Base-by-base conservation (phyloP, 2,329 filamentous ascomycete species). In the Stachybotrys chlorohalonatus region DNA sequence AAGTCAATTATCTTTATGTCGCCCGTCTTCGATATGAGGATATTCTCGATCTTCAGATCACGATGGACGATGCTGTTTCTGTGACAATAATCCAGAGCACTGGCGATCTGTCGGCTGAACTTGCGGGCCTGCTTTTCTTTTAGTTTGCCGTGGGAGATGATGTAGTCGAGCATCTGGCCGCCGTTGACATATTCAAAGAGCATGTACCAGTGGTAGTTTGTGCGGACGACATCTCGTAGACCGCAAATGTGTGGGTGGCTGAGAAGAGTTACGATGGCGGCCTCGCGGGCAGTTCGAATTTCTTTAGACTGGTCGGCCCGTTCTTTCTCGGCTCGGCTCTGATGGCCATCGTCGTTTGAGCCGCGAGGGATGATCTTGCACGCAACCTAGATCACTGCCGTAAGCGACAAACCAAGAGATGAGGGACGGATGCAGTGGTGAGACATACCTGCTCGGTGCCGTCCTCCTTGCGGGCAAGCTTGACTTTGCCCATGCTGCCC, bases 1-100 rank as follows among this genome's bases (percentile, higher is more conserved):
- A 99, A 99, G 68, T 99, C 94, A 62, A 99, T 99, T 64, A 99
- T 97, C 70, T 97, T 97, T 73, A 99, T 99, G 68, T 99, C 94
- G 47, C 94, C 94, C 2, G 89, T 96, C 77, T 97, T 97, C 78
- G 91, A 96, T 74, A 99, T 99, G 57, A 99, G 82, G 54, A 99
- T 99, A 68, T 99, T 99, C 71, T 97, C 94, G 62, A 99, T 99
- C 78, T 99, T 99, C 61, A 99, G 74, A 68, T 99, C 94, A 52
- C 94, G 86, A 70, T 99, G 94, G 30, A 97, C 94, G 62, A 99
- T 97, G 72, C 91, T 96, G 76, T 99, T 97, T 58, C 92, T 85
- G 70, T 99, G 94, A 68, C 92, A 96, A 73, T 97, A 99, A 70
- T 99, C 94, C 55, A 99, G 78, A 36, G 94, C 91, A 67, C 93